A percentile compares a stretch with the other conserved stretches of the same genome.
Conservation (phyloP, 805 yeast genomes). For the Metschnikowia continentalis region DNA sequence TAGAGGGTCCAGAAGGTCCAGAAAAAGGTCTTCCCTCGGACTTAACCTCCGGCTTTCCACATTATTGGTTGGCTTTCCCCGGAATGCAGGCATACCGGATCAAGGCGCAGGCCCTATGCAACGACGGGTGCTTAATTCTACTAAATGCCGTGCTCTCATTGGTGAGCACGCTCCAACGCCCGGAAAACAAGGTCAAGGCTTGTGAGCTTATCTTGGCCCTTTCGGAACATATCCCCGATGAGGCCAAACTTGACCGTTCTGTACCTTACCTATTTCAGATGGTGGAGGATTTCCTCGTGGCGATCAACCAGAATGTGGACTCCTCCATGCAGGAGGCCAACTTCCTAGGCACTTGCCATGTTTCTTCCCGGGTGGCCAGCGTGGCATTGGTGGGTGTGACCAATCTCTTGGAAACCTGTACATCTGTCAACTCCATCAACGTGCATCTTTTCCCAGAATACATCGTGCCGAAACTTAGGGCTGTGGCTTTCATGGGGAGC, state of each 20-base stretch:
- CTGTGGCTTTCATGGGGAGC: conserved; percentile 24
- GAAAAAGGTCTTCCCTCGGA: too few species aligned
- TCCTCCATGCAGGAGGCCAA: not conserved
- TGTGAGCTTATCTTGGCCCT: conserved; percentile 73
- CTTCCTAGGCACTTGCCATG: conserved; percentile 11
- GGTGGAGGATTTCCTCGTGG: conserved; percentile 51
- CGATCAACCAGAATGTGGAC: not conserved
- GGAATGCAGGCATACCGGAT: conserved; percentile 49
- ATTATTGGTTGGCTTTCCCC: conserved; percentile 45
- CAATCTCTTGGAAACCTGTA: conserved; percentile 61
- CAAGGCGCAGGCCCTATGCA: conserved; percentile 20
- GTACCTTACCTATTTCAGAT: conserved; percentile 75
- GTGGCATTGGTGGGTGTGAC: conserved; percentile 63
- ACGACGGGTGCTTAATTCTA: conserved; percentile 39
- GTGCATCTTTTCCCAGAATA: conserved; percentile 78
- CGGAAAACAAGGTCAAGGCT: conserved; percentile 60
- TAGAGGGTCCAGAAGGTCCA: too few species aligned
- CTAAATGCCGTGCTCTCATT: conserved; percentile 57
- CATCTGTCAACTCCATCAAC: conserved; percentile 68
- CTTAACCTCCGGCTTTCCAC: conserved; percentile 3
- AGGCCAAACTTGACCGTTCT: conserved; percentile 78
- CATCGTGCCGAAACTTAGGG: conserved; percentile 61
- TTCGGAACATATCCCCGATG: conserved; percentile 75
- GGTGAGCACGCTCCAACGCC: conserved; percentile 55
- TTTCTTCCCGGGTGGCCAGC: conserved; percentile 59